Evolutionary conservation across 345 rosid species (phyloP).

Genomic region (Erodium maritimum): DNA sequence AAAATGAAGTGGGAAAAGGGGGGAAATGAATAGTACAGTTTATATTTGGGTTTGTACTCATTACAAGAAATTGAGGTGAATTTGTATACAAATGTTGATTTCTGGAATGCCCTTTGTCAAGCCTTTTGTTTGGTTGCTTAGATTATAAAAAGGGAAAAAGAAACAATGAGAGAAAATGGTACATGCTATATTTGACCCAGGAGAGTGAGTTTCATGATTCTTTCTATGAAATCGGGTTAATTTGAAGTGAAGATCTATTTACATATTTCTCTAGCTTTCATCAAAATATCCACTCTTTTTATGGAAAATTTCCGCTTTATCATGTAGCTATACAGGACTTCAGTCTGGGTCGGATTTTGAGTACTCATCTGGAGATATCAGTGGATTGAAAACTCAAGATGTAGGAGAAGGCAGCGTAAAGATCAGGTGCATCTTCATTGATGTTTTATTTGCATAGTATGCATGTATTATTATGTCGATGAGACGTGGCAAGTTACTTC

Average conservation of each 20-base stretch:
- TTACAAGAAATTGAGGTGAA: no score
- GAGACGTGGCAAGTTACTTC: background rate
- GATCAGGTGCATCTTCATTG: conserved; percentile 44
- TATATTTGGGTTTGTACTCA: no score
- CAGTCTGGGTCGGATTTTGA: conserved; percentile 39
- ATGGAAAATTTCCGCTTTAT: background rate
- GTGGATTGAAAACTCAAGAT: conserved; percentile 55
- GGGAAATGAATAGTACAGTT: background rate
- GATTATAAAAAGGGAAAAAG: background rate
- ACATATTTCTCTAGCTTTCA: background rate
- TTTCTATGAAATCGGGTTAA: background rate
- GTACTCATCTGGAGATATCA: conserved; percentile 25
- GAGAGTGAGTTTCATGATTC: background rate
- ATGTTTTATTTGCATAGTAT: background rate
- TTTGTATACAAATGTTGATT: no score
- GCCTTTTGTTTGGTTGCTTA: background rate
- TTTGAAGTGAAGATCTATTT: background rate
- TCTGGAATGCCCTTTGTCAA: no score
- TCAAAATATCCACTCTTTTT: background rate
- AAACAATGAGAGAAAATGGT: background rate
- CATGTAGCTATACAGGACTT: conserved; percentile 52
- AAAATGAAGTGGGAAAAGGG: background rate
- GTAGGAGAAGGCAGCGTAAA: conserved; percentile 82
- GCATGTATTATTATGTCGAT: background rate
- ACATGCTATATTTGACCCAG: background rate